Conservation (phyloP, 805 yeast genomes). For the Kurtzmaniella fragi region DNA sequence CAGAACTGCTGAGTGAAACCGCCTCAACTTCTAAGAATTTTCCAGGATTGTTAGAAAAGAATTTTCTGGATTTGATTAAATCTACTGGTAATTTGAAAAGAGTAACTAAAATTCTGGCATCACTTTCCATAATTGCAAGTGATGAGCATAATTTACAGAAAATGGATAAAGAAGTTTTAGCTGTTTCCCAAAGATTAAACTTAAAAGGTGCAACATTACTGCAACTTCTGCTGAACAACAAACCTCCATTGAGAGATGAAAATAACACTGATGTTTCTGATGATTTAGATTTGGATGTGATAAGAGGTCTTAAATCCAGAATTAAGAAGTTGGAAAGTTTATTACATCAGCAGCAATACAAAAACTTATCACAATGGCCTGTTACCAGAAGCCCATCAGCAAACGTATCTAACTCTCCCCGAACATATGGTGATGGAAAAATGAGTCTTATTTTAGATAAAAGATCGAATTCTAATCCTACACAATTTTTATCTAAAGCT, state of each 20-base stretch:
- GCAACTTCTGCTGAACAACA: slow-evolving; percentile 8
- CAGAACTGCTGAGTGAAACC: slow-evolving; percentile 14
- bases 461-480: background rate
- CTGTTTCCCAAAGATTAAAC: slow-evolving; percentile 1
- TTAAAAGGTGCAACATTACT: slow-evolving; percentile 3
- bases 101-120: slow-evolving; percentile 25
- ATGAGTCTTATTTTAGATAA: slow-evolving; percentile 15
- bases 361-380: slow-evolving; percentile 46
- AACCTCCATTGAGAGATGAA: slow-evolving; percentile 7
- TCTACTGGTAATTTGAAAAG: slow-evolving; percentile 33
- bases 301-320: slow-evolving; percentile 63
- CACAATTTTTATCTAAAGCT: slow-evolving; percentile 1
- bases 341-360: slow-evolving; percentile 67
- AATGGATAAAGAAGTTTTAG: slow-evolving; percentile 1
- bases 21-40: slow-evolving; percentile 19
- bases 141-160: slow-evolving; percentile 7
- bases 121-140: slow-evolving; percentile 21
- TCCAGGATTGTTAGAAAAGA: slow-evolving; percentile 35
- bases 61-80: slow-evolving; percentile 41
- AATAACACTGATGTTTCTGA: slow-evolving; percentile 14
- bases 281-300: slow-evolving; percentile 34
- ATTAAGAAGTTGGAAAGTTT: slow-evolving; percentile 74
- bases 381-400: slow-evolving; percentile 15
- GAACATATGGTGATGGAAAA: slow-evolving; percentile 6
- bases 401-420: background rate